Conservation (phyloP, 2,329 filamentous ascomycete genomes). For the Lasiodiplodia sp. region DNA sequence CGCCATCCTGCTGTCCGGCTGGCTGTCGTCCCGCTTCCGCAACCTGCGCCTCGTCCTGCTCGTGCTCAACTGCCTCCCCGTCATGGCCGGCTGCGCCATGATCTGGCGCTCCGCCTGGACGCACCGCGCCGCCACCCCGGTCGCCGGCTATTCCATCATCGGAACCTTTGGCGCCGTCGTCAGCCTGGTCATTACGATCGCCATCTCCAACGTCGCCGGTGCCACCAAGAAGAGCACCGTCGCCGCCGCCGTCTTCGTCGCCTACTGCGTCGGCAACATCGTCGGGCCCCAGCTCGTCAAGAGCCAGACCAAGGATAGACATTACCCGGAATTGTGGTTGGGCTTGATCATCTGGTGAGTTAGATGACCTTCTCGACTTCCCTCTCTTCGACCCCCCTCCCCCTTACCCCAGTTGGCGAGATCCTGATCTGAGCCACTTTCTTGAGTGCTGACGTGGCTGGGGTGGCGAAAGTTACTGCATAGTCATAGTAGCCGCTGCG, state of each 20-base stretch:
- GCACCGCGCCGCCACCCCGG: conserved; percentile 68
- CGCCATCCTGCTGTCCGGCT: conserved; percentile 71
- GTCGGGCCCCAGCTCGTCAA: conserved; percentile 22
- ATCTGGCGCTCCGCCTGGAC: conserved; percentile 75
- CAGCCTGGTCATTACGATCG: conserved; percentile 64
- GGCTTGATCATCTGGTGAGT: conserved; percentile 68
- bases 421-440: conserved; percentile 23
- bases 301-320: conserved; percentile 67
- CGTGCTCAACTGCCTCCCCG: conserved; percentile 71
- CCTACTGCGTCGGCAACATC: conserved; percentile 22
- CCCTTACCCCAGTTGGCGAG: not conserved
- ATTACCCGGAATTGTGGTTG: conserved; percentile 76
- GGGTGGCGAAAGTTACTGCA: conserved; percentile 63
- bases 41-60: conserved; percentile 73
- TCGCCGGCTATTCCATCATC: conserved; percentile 75
- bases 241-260: conserved; percentile 65
- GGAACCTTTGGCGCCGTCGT: conserved; percentile 77
- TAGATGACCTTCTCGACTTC: not conserved
- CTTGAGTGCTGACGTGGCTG: conserved; percentile 4
- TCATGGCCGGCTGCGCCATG: conserved; percentile 75
- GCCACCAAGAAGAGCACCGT: conserved; percentile 81
- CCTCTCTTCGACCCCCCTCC: not conserved
- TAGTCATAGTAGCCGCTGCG: conserved; percentile 67
- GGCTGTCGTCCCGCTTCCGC: conserved; percentile 64
- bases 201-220: conserved; percentile 76